Conservation (phyloP, 108 stramenopile species). For the Nitzschia sp. region DNA sequence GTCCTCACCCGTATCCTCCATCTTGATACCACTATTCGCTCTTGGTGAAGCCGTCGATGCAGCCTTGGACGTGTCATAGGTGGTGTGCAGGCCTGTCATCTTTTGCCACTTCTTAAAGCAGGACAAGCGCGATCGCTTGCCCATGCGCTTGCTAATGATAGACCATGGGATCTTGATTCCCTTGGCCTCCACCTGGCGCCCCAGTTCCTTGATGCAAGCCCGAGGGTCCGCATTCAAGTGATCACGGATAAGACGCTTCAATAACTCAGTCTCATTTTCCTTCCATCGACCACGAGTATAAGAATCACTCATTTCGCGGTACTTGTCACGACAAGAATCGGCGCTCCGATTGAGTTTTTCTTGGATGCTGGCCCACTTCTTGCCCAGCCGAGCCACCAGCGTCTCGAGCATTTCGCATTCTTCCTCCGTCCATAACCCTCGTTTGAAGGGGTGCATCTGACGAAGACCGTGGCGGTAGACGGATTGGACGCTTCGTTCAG, state of each 20-base stretch:
- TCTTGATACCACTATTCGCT: not conserved
- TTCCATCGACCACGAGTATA: constrained; percentile 79
- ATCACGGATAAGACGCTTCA: constrained; percentile 57
- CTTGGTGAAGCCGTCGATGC: not conserved
- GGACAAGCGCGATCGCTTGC: constrained; percentile 62
- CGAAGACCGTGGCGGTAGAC: constrained; percentile 83
- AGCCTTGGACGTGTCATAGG: constrained; percentile 1
- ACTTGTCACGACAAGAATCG: constrained; percentile 76
- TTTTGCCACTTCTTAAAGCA: constrained; percentile 72
- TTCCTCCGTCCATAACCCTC: constrained; percentile 72
- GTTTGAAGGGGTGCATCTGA: constrained; percentile 70
- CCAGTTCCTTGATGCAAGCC: constrained; percentile 54
- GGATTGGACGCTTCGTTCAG: constrained; percentile 75
- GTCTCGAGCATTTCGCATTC: constrained; percentile 49
- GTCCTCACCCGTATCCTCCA: not conserved
- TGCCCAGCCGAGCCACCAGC: constrained; percentile 59
- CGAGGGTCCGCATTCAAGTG: constrained; percentile 37
- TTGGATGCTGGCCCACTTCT: constrained; percentile 75
- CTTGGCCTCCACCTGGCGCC: constrained; percentile 52
- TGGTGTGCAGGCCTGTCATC: constrained; percentile 23
- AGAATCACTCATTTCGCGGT: constrained; percentile 55
- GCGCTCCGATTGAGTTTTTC: constrained; percentile 69
- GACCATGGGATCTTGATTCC: constrained; percentile 64
- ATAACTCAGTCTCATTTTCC: constrained; percentile 53
- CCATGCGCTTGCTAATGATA: constrained; percentile 71